phyloP scores from a whole-genome alignment of 148 eudicot genomes.

The Gaultheria prostrata region DNA sequence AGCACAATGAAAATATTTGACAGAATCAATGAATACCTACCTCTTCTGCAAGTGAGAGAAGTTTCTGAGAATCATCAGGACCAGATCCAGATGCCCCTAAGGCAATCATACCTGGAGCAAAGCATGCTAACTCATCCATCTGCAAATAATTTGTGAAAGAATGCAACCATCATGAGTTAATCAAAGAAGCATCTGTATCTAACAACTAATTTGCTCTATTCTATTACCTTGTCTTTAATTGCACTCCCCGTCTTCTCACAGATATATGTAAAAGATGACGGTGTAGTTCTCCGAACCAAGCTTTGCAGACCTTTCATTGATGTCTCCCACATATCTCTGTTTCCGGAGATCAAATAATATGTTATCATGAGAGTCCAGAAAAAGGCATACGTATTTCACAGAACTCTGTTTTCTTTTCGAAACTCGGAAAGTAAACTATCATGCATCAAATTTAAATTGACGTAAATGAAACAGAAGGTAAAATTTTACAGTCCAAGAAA shows the following conservation, averaged over 20 bases:
- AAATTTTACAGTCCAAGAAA: background rate
- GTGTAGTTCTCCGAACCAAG: constrained; percentile 79
- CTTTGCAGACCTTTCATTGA: constrained; percentile 85
- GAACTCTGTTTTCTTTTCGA: background rate
- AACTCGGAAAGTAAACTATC: background rate
- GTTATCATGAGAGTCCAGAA: background rate
- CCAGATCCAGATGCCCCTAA: constrained; percentile 79
- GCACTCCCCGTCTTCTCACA: constrained; percentile 75
- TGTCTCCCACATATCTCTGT: constrained; percentile 98
- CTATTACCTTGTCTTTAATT: constrained; percentile 65
- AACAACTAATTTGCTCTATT: background rate
- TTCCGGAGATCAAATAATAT: constrained; percentile 14
- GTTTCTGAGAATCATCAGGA: constrained; percentile 70
- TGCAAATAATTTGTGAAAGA: constrained; percentile 30
- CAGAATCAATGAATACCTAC: constrained; percentile 53
- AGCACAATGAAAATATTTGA: background rate
- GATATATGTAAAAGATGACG: constrained; percentile 78
- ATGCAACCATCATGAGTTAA: constrained; percentile 8
- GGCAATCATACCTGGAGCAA: constrained; percentile 98
- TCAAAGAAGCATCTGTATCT: background rate
- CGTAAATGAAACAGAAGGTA: background rate
- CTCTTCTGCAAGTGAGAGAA: constrained; percentile 87
- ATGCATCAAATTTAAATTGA: background rate
- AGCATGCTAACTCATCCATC: constrained; percentile 99
- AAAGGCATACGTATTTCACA: background rate